A percentile compares a stretch with the other conserved stretches of the same genome.
phyloP scores from a whole-genome alignment of 106 monocot species.

The Allium cepa region DNA sequence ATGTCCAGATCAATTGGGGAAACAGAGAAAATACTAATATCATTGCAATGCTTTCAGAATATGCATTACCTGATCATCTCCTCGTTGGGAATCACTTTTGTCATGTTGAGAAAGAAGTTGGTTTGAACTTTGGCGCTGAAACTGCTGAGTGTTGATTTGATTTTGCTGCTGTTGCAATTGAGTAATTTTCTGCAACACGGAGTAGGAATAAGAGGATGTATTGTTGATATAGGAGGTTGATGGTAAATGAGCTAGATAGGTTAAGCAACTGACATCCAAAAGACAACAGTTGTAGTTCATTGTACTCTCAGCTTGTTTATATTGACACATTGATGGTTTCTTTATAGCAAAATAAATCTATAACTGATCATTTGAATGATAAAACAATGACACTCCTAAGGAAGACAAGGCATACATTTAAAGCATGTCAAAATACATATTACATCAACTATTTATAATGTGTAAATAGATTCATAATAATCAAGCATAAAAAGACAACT shows the following conservation, averaged over 20 bases:
- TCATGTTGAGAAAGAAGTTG: slow-evolving; percentile 60
- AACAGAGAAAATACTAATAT: neutral
- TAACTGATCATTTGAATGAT: too few relatives aligned
- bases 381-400: too few relatives aligned
- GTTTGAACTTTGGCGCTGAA: slow-evolving; percentile 56
- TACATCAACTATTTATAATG: too few relatives aligned
- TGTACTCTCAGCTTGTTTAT: too few relatives aligned
- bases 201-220: slow-evolving; percentile 14
- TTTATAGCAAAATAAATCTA: too few relatives aligned
- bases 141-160: slow-evolving; percentile 38
- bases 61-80: slow-evolving; percentile 63
- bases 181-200: slow-evolving; percentile 58
- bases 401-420: too few relatives aligned
- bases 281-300: too few relatives aligned
- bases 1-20: neutral
- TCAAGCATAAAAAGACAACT: too few relatives aligned
- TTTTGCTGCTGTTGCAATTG: slow-evolving; percentile 61
- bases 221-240: neutral
- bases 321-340: too few relatives aligned
- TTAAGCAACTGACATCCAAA: too few relatives aligned
- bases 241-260: neutral
- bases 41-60: neutral
- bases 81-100: slow-evolving; percentile 54
- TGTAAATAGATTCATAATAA: too few relatives aligned
- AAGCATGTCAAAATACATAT: too few relatives aligned